phyloP scores from a whole-genome alignment of 768 basidiomycete species.

The Termitomyces sp. region DNA sequence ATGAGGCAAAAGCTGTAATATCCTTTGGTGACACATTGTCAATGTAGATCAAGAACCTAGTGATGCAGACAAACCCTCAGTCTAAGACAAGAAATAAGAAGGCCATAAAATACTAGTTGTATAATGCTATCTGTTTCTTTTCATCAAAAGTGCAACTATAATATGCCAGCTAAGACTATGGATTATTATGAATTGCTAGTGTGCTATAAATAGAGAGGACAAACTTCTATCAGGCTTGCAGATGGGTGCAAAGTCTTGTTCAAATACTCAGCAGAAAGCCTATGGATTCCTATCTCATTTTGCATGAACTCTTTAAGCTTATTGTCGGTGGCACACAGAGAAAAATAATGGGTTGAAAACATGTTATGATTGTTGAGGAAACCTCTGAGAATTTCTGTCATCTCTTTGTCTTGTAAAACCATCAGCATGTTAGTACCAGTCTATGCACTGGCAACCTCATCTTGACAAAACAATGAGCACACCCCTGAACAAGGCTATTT shows the following conservation, averaged over 20 bases:
- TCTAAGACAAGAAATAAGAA: not conserved
- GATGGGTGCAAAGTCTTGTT: constrained; percentile 4
- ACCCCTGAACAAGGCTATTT: no score
- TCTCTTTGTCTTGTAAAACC: not conserved
- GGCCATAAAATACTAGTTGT: constrained; percentile 10
- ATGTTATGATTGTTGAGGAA: not conserved
- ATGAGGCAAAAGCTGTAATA: not conserved
- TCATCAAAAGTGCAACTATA: constrained; percentile 10
- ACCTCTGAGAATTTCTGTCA: not conserved
- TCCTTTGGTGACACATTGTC: constrained; percentile 9
- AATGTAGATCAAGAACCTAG: constrained; percentile 15
- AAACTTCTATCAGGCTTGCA: constrained; percentile 7
- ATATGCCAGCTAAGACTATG: constrained; percentile 10
- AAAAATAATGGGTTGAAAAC: not conserved
- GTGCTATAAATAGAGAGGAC: not conserved
- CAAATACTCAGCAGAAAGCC: not conserved
- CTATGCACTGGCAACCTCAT: no score
- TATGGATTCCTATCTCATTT: not conserved
- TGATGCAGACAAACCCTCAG: not conserved
- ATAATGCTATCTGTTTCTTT: constrained; percentile 11
- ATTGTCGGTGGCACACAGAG: not conserved
- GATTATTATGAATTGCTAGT: not conserved
- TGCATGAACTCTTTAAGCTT: constrained; percentile 6
- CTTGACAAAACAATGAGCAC: no score
- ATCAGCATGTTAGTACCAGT: not conserved